Evolutionary conservation across 495 filamentous ascomycete genomes (phyloP).

Genomic region (Apiosordaria backusii): DNA sequence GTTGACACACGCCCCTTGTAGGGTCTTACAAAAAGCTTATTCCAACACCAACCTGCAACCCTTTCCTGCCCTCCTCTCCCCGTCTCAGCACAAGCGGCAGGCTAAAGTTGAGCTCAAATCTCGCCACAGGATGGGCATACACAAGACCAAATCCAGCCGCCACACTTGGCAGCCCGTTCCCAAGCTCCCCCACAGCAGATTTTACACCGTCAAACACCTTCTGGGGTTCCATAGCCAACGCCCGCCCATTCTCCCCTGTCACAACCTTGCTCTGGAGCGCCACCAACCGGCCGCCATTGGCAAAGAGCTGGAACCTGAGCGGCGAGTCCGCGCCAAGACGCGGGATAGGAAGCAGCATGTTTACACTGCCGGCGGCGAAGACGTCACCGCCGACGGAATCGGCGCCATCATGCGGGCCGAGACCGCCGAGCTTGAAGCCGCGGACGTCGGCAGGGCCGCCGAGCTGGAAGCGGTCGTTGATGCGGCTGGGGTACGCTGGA

Average conservation of each 20-base stretch:
- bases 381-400: conserved; percentile 90
- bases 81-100: conserved; percentile 75
- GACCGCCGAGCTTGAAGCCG: conserved; percentile 82
- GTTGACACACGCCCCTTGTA: not conserved
- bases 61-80: conserved; percentile 85
- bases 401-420: conserved; percentile 78
- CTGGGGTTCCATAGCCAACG: conserved; percentile 32
- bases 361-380: conserved; percentile 82
- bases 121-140: conserved; percentile 85
- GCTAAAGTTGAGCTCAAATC: conserved; percentile 94
- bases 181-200: conserved; percentile 60
- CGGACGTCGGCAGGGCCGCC: conserved; percentile 93
- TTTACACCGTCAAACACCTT: conserved; percentile 50
- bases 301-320: conserved; percentile 82
- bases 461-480: conserved; percentile 93
- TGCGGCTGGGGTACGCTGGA: conserved; percentile 58
- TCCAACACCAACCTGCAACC: conserved; percentile 86
- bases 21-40: conserved; percentile 81
- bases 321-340: conserved; percentile 72
- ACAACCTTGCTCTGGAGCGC: conserved; percentile 58
- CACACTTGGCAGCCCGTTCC: conserved; percentile 73
- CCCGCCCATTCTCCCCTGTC: conserved; percentile 38
- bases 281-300: conserved; percentile 84
- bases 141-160: conserved; percentile 87
- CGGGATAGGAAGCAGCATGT: conserved; percentile 79